A percentile compares a stretch with the other conserved stretches of the same genome.
Conservation (phyloP, 2,329 filamentous ascomycete species). For the Diatrype stigma region DNA sequence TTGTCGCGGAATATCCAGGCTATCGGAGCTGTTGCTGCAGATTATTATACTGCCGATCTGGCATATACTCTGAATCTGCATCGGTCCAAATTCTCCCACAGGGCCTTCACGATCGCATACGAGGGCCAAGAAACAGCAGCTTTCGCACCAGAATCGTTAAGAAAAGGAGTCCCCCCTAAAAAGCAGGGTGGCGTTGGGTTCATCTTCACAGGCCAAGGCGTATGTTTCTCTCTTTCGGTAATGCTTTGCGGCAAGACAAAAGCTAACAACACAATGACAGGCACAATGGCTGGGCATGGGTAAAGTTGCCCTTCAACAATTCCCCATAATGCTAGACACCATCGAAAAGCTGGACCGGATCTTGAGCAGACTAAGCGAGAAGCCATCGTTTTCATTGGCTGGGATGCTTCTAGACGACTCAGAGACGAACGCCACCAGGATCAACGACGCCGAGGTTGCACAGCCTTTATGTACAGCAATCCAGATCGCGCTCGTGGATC, state of each 20-base stretch:
- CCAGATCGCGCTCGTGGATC: conserved; percentile 38
- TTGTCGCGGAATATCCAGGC: conserved; percentile 16
- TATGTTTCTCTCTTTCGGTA: not conserved
- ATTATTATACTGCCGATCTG: conserved; percentile 10
- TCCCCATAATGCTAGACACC: conserved; percentile 1
- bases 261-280: not conserved
- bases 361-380: conserved; percentile 3
- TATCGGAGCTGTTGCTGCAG: conserved; percentile 8
- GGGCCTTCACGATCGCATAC: conserved; percentile 1
- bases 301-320: conserved; percentile 1
- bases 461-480: conserved; percentile 40
- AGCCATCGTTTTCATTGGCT: conserved; percentile 9
- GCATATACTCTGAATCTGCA: conserved; percentile 6
- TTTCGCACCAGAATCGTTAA: not conserved
- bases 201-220: conserved; percentile 6
- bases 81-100: conserved; percentile 3
- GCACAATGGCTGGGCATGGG: conserved; percentile 7
- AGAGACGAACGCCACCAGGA: not conserved
- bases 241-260: not conserved
- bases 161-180: not conserved
- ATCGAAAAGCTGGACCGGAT: conserved; percentile 11
- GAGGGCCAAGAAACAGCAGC: conserved; percentile 1
- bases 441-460: conserved; percentile 18
- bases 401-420: conserved; percentile 6
- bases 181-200: conserved; percentile 1